Conservation (phyloP, 2,329 filamentous ascomycete species). For the Penicillium nordicum region DNA sequence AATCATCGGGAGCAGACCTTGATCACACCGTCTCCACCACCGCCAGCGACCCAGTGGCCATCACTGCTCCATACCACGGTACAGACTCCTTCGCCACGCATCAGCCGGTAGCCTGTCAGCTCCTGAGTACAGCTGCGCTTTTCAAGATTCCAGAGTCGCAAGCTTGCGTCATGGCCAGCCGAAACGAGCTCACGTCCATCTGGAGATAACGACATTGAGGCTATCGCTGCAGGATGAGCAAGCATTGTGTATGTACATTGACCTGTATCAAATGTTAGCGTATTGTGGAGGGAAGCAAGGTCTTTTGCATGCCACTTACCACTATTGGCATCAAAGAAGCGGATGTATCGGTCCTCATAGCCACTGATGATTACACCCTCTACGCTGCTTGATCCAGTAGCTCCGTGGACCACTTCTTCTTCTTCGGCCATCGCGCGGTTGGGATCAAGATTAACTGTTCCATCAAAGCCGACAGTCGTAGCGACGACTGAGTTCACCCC, state of each 20-base stretch:
- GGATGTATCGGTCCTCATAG: slow-evolving; percentile 92
- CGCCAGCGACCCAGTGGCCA: slow-evolving; percentile 89
- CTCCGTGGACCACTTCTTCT: slow-evolving; percentile 74
- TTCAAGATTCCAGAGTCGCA: slow-evolving; percentile 96
- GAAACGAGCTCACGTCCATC: slow-evolving; percentile 93
- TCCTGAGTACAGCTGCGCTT: slow-evolving; percentile 95
- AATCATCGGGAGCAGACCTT: slow-evolving; percentile 68
- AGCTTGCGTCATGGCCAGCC: slow-evolving; percentile 89
- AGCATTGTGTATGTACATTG: slow-evolving; percentile 99
- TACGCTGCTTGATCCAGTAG: slow-evolving; percentile 77
- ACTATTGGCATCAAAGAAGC: slow-evolving; percentile 98
- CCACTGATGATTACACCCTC: slow-evolving; percentile 95
- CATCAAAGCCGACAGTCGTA: slow-evolving; percentile 76
- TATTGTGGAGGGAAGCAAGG: not conserved
- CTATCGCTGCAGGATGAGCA: slow-evolving; percentile 89
- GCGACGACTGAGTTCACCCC: slow-evolving; percentile 89
- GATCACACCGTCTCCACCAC: slow-evolving; percentile 89
- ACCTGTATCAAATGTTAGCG: slow-evolving; percentile 53
- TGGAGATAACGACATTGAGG: slow-evolving; percentile 83
- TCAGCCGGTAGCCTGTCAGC: slow-evolving; percentile 85
- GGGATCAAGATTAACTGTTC: slow-evolving; percentile 57
- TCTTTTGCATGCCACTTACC: slow-evolving; percentile 60
- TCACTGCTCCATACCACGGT: slow-evolving; percentile 94
- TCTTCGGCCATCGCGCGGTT: slow-evolving; percentile 64
- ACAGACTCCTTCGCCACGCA: slow-evolving; percentile 95